Evolutionary conservation across 805 yeast species (phyloP).

Genomic region (Ogataea pignaliae): DNA sequence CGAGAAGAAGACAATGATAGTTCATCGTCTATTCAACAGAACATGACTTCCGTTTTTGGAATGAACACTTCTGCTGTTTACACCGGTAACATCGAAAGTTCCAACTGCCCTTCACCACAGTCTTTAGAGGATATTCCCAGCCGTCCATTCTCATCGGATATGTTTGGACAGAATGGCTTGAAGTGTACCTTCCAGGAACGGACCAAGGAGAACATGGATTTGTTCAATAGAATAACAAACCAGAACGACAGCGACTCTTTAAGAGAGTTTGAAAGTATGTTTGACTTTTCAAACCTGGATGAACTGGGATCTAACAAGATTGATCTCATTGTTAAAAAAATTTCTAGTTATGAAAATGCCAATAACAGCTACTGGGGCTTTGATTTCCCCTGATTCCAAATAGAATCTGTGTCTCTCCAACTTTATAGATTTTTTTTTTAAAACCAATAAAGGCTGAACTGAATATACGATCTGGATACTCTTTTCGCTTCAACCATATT

Average conservation of each 20-base stretch:
- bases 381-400: conserved; percentile 1
- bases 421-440: too few species aligned
- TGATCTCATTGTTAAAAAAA: conserved; percentile 6
- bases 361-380: conserved; percentile 1
- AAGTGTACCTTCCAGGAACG: neutral
- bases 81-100: too few species aligned
- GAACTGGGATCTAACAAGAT: conserved; percentile 6
- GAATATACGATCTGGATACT: too few species aligned
- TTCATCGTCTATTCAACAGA: too few species aligned
- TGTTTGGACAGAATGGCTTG: conserved; percentile 3
- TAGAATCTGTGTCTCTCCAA: too few species aligned
- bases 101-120: too few species aligned
- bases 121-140: too few species aligned
- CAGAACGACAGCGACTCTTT: neutral
- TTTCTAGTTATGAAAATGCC: conserved; percentile 1
- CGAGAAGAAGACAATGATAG: too few species aligned
- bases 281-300: conserved; percentile 9
- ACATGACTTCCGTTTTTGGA: too few species aligned
- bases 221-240: conserved; percentile 7
- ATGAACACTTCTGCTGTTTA: too few species aligned
- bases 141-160: neutral
- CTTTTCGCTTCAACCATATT: too few species aligned
- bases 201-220: conserved; percentile 4
- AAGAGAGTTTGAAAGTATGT: conserved; percentile 5
- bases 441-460: too few species aligned